Conservation (phyloP, 768 basidiomycete species). For the Boletus speciosus region DNA sequence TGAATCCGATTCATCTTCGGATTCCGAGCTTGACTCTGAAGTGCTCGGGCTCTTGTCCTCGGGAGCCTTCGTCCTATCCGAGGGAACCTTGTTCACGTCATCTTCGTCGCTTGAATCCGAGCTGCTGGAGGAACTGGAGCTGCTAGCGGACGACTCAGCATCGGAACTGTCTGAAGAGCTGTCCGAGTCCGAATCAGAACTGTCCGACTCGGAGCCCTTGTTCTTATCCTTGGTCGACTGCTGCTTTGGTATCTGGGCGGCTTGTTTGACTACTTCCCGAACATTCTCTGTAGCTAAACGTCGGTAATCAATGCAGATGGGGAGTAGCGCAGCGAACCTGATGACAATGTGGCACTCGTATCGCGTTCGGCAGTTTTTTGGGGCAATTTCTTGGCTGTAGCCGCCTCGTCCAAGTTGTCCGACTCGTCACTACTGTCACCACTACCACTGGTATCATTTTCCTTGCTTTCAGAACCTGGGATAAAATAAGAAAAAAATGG, state of each 20-base stretch:
- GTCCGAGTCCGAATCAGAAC: slow-evolving; percentile 18
- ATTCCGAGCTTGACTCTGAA: slow-evolving; percentile 25
- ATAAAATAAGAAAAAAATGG: not conserved
- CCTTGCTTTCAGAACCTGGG: slow-evolving; percentile 16
- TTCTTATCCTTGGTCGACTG: not conserved
- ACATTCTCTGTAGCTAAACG: slow-evolving; percentile 13
- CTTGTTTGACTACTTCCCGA: not conserved
- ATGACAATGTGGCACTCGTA: slow-evolving; percentile 41
- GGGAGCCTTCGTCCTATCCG: not conserved
- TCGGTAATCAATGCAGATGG: not conserved
- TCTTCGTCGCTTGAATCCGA: slow-evolving; percentile 18
- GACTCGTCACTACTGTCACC: slow-evolving; percentile 8
- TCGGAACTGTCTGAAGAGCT: slow-evolving; percentile 17
- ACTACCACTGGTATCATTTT: slow-evolving; percentile 10
- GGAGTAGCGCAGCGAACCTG: slow-evolving; percentile 18
- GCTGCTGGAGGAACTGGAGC: slow-evolving; percentile 7
- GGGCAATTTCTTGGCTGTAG: slow-evolving; percentile 1
- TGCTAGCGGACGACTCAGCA: slow-evolving; percentile 13
- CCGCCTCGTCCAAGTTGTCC: not conserved
- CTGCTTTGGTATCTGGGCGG: not conserved
- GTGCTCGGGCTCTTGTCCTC: slow-evolving; percentile 1
- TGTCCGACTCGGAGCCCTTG: slow-evolving; percentile 6
- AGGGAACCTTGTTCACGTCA: not conserved
- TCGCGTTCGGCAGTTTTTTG: slow-evolving; percentile 26
- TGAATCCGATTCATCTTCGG: slow-evolving; percentile 12